A percentile compares a stretch with the other conserved stretches of the same genome.
Conservation (phyloP, 1,284 basidiomycete genomes). For the Tremellales sp. region DNA sequence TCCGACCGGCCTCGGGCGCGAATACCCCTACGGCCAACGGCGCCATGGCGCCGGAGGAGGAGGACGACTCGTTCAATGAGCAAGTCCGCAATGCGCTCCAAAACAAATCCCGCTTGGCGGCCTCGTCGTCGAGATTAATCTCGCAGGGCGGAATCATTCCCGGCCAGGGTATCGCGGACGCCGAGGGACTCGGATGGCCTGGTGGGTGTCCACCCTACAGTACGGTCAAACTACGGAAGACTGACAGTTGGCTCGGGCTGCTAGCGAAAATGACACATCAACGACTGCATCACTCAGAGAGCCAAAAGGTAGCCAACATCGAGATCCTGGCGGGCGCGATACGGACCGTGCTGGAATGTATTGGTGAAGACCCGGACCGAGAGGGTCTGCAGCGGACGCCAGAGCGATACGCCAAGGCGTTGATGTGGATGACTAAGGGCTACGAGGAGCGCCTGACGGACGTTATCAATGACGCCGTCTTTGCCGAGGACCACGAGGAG, state of each 20-base stretch:
- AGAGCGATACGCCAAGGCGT: slow-evolving; percentile 91
- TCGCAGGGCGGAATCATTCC: slow-evolving; percentile 4
- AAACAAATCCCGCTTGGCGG: neutral
- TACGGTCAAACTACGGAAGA: slow-evolving; percentile 3
- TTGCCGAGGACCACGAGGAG: slow-evolving; percentile 98
- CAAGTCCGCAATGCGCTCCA: slow-evolving; percentile 15
- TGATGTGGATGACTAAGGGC: slow-evolving; percentile 99
- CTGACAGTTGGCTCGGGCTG: slow-evolving; percentile 1
- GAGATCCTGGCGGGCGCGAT: slow-evolving; percentile 78
- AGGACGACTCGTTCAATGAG: slow-evolving; percentile 14
- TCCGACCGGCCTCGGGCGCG: slow-evolving; percentile 63
- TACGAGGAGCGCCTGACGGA: slow-evolving; percentile 94
- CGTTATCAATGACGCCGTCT: slow-evolving; percentile 97
- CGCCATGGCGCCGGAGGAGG: slow-evolving; percentile 1
- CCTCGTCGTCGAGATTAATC: neutral
- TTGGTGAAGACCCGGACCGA: slow-evolving; percentile 95
- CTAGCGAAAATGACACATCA: slow-evolving; percentile 85
- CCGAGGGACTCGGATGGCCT: slow-evolving; percentile 89
- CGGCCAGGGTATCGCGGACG: slow-evolving; percentile 63
- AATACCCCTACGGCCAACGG: slow-evolving; percentile 53
- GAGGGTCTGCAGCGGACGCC: slow-evolving; percentile 89
- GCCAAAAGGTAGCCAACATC: slow-evolving; percentile 68
- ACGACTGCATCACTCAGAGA: slow-evolving; percentile 71
- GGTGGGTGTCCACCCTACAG: slow-evolving; percentile 54
- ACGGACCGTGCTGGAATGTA: slow-evolving; percentile 89